Base-by-base conservation (phyloP, 1,139 yeast genomes). In the Suhomyces bolitotheri region DNA sequence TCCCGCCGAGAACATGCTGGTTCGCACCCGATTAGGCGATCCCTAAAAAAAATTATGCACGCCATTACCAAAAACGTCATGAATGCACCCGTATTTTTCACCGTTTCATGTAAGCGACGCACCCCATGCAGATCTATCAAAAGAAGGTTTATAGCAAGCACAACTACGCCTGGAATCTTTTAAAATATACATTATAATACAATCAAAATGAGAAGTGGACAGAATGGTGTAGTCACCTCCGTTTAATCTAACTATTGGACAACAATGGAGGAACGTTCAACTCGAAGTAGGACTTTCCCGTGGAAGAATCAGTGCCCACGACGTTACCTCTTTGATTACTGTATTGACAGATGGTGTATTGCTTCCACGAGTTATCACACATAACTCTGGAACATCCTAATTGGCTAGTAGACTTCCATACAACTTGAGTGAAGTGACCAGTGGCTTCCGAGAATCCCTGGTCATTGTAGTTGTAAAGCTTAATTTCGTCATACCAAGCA, bases 281-380 rank as follows among this genome's bases (percentile, higher is more conserved):
- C 25, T 57, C 66, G 55, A 81, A 82, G 51, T 57, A 66, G 34
- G 60, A 60, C 43, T 50, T 38, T 6, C 69, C 69, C n/a, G 59
- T 64, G 5, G 46, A 34, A 1, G 52, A 42, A 37, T 60, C 60
- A 16, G 56, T 54, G 16, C 73, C 67, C 30, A 76, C 62, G 29
- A 76, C 54, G 52, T 82, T 82, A 54, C 92, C 92, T 46, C 78
- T 72, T 15, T 73, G 64, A 25, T 64, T 53, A 25, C 66, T 54
- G 60, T 83, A 83, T 50, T 82, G 84, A 66, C 92, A 83, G 39
- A 82, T 73, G 39, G 84, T 70, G 62, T 82, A 82, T 46, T 74
- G 78, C 43, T 71, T 65, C 76, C 75, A 71, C 40, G 56, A 48
- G 46, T 66, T 64, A 46, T 67, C 46, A 64, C 86, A 80, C 34